Conservation (phyloP, 345 rosid species). For the Euphorbia tirucalli region DNA sequence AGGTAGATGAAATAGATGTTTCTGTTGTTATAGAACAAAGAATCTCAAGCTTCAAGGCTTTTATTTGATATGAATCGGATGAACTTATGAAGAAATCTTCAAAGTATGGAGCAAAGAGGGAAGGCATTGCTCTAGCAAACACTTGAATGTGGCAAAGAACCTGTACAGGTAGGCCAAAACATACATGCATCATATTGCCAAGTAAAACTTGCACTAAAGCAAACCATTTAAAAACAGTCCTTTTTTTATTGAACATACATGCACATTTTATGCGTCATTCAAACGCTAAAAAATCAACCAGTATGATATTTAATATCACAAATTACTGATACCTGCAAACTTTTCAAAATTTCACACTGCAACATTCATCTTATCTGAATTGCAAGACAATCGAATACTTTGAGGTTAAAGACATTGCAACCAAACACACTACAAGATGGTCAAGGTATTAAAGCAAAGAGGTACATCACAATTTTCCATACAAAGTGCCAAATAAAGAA, state of each 20-base stretch:
- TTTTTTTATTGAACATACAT: neutral
- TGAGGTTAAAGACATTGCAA: neutral
- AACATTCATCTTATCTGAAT: neutral
- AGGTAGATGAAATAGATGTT: slow-evolving; percentile 60
- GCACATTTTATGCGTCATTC: neutral
- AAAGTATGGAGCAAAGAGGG: slow-evolving; percentile 69
- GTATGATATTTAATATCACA: neutral
- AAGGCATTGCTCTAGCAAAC: slow-evolving; percentile 78
- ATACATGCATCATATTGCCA: neutral
- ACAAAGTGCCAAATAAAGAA: slow-evolving; percentile 1
- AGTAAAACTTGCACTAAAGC: neutral
- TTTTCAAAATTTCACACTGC: neutral
- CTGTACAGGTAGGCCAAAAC: slow-evolving; percentile 37
- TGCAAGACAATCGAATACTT: neutral
- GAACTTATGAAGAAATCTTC: slow-evolving; percentile 76
- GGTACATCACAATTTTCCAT: neutral
- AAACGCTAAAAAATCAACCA: neutral
- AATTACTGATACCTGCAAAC: neutral
- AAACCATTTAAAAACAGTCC: neutral
- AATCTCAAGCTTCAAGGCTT: slow-evolving; percentile 87
- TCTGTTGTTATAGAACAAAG: slow-evolving; percentile 74
- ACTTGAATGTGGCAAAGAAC: slow-evolving; percentile 86
- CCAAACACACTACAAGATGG: neutral
- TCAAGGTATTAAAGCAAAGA: slow-evolving; percentile 1
- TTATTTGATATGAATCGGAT: slow-evolving; percentile 76